Base-by-base conservation (phyloP, 2,329 filamentous ascomycete species). In the Helicocarpus griseus region DNA sequence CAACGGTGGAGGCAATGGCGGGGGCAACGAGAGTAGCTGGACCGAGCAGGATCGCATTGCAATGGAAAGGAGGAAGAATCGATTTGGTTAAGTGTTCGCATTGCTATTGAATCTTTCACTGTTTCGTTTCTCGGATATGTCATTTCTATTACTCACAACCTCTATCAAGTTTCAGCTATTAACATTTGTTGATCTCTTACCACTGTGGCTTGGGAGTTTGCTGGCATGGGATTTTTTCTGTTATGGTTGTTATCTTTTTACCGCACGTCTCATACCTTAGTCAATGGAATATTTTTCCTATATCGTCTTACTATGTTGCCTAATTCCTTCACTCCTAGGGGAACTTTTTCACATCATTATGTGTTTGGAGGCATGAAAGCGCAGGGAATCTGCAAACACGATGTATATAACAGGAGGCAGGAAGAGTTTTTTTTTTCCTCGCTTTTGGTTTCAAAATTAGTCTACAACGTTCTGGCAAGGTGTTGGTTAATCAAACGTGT, bases 31-130 rank as follows among this genome's bases (percentile, higher is more conserved):
- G n/a, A 17, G 29, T 33, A 19, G 48, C 17, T 63, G 59, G 54
- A 71, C 64, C 51, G 71, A 74, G 35, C 68, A 71, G 56, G 73
- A 76, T 58, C 56, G 56, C 48, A 51, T 59, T 48, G 72, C 71
- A 4, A 62, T 73, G 57, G 73, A 76, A 54, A 72, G 70, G 50
- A 67, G 73, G 58, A 75, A 73, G 65, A 71, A 72, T 63, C 67
- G 71, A 48, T 76, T 76, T 57, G 65, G 11, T 35, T 36, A 36
- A 11, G 21, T 17, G 5, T 35, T 9, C 9, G 13, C 5, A 3
- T 21, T 36, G 31, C 45, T 35, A 8, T 24, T 14, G 45, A 2
- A 5, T 36, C 54, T 43, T 48, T 35, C 14, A 7, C 14, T 26
- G 24, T 26, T 22, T 49, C 26, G 13, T 49, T 55, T 22, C 21